phyloP scores from a whole-genome alignment of 1,284 basidiomycete species.

The Apiotrichum siamense region DNA sequence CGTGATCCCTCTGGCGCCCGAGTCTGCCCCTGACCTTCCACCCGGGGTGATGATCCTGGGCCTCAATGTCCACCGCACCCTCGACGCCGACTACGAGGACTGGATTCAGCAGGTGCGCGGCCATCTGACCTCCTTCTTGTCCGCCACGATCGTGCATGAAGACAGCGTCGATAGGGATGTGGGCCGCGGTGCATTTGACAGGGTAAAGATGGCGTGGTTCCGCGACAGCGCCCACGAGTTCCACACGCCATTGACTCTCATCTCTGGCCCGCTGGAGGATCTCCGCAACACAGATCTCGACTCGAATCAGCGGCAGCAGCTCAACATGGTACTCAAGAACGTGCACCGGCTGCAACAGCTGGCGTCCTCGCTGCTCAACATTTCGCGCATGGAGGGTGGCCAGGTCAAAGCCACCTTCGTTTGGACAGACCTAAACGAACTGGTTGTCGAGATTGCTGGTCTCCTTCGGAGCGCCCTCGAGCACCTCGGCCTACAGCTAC shows the following conservation, averaged over 20 bases:
- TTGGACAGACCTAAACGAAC: constrained; percentile 29
- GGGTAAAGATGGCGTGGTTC: constrained; percentile 27
- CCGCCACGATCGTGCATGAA: constrained; percentile 8
- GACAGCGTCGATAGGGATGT: constrained; percentile 5
- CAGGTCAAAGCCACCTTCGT: constrained; percentile 29
- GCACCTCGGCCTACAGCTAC: constrained; percentile 26
- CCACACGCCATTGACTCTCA: constrained; percentile 27
- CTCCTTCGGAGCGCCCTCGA: constrained; percentile 34
- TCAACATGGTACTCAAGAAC: constrained; percentile 27
- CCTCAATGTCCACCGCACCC: constrained; percentile 29
- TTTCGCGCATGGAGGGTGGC: constrained; percentile 30
- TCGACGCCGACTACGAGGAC: constrained; percentile 28
- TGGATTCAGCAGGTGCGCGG: constrained; percentile 22
- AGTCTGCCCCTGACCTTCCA: constrained; percentile 16
- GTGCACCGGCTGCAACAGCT: constrained; percentile 29
- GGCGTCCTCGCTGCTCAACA: constrained; percentile 32
- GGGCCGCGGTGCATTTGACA: constrained; percentile 15
- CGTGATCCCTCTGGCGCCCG: constrained; percentile 34
- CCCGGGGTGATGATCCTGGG: constrained; percentile 37
- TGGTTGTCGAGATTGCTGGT: constrained; percentile 35
- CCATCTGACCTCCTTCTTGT: constrained; percentile 10
- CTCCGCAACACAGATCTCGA: constrained; percentile 12
- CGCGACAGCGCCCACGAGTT: constrained; percentile 31
- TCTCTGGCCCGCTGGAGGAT: constrained; percentile 29
- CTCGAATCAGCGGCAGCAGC: constrained; percentile 6